Percentiles rank a stretch among this genome's conserved stretches.
Conservation (phyloP, 441 rosid genomes). For the Kokia cookei region DNA sequence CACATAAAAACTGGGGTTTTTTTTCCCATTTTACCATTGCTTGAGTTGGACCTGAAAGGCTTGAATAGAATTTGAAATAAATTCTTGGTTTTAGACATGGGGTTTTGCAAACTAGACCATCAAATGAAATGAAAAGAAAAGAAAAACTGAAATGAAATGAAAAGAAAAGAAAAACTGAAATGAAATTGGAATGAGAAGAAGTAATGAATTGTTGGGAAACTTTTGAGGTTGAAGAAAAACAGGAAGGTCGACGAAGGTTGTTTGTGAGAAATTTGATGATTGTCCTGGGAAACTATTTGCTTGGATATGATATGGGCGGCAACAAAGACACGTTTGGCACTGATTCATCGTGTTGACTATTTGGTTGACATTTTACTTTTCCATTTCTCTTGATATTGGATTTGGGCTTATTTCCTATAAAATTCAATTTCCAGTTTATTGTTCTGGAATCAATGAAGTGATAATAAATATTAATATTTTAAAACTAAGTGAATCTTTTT, state of each 20-base stretch:
- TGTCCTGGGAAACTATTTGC: neutral
- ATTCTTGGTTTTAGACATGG: conserved; percentile 38
- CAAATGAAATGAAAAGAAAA: conserved; percentile 6
- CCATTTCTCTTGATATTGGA: neutral
- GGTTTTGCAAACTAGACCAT: conserved; percentile 17
- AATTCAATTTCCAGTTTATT: neutral
- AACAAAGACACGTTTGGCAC: neutral
- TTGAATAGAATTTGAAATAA: conserved; percentile 43
- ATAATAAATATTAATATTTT: too few species aligned
- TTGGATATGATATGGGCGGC: neutral
- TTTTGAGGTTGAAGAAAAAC: neutral
- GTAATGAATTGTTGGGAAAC: neutral
- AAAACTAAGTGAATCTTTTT: too few species aligned
- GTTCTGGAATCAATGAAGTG: neutral
- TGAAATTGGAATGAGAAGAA: neutral
- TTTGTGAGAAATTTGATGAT: neutral
- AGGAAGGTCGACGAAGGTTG: neutral
- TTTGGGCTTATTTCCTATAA: neutral
- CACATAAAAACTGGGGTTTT: neutral
- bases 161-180: neutral
- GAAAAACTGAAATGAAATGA: neutral
- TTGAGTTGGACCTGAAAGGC: conserved; percentile 42
- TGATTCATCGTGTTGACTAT: neutral
- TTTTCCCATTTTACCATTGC: conserved; percentile 34
- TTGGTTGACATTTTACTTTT: neutral